Evolutionary conservation across 495 filamentous ascomycete genomes (phyloP), one percentile per base, ranked within the genome.

Genomic region (Hypomontagnella monticulosa): DNA sequence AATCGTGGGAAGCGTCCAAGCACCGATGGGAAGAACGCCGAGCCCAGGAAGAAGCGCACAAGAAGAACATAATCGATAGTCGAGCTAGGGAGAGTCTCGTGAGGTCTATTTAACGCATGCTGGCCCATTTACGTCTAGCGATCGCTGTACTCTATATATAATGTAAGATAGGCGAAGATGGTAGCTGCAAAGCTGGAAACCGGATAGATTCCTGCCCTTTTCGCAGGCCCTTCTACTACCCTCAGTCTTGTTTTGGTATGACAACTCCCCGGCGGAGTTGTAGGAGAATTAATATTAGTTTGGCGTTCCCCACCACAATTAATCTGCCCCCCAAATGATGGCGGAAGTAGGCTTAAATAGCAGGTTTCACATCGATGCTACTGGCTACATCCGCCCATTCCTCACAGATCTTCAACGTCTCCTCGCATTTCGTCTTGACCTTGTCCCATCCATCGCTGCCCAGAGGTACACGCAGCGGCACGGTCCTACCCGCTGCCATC

Each of bases 401-500:
- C 6, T 27, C 23, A 6, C 23, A 27, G 23, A 27, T 27, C 6
- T 27, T 27, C 23, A 27, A 27, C 23, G 23, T 27, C 23, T 27
- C 23, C 6, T 27, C 6, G 23, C 23, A 27, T 27, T 27, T 27
- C 23, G 23, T 27, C 23, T 27, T 27, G 23, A 27, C 23, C 23
- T 27, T 27, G 23, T 27, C 23, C 23, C 23, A 27, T 27, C 23
- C 23, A 6, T 27, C 23, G 23, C 23, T 27, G 2, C 23, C 23
- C 6, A 27, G 23, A 3, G 23, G 23, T 27, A 27, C 23, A 2
- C 23, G 23, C 23, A 27, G 6, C 6, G 23, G 23, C 23, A 27
- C 23, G 6, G 2, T 6, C 23, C 23, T 27, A 2, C 23, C 23
- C 6, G 70, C 57, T 34, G 56, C 70, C 15, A 79, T 73, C 38